Evolutionary conservation across 441 rosid genomes (phyloP).

Genomic region (Gossypium gossypioides): DNA sequence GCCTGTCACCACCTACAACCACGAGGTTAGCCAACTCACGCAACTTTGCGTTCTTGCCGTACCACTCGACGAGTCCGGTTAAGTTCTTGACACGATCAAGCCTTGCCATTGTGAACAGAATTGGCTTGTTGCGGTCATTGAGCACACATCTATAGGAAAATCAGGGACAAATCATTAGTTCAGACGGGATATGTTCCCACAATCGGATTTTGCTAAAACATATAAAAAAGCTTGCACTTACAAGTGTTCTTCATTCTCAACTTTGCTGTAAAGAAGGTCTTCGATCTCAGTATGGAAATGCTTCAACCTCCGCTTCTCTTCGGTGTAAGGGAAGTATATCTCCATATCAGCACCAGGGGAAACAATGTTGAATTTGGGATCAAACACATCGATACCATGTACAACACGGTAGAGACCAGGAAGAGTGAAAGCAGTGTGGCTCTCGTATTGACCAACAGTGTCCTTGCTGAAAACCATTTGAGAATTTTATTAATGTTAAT

Average conservation of each 20-base stretch:
- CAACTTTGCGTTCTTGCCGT: constrained; percentile 55
- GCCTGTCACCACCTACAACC: constrained; percentile 81
- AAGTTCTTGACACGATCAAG: constrained; percentile 88
- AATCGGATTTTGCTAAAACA: background rate
- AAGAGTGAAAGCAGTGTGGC: constrained; percentile 89
- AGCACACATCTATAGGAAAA: constrained; percentile 46
- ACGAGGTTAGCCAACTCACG: constrained; percentile 75
- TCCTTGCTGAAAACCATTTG: constrained; percentile 60
- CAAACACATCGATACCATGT: constrained; percentile 85
- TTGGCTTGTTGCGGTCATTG: constrained; percentile 69
- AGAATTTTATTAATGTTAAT: background rate
- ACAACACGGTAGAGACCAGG: constrained; percentile 92
- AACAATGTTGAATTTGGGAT: constrained; percentile 92
- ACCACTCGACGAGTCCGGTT: constrained; percentile 87
- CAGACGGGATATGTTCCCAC: background rate
- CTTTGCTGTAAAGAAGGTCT: constrained; percentile 74
- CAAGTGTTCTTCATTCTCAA: constrained; percentile 79
- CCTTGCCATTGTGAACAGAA: constrained; percentile 90
- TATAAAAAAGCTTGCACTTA: constrained; percentile 24
- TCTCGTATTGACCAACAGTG: constrained; percentile 88
- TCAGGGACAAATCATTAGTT: background rate
- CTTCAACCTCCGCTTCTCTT: constrained; percentile 55
- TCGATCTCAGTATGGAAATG: constrained; percentile 71
- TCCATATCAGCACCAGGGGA: constrained; percentile 90
- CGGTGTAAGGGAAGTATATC: constrained; percentile 74